These are phyloP conservation scores for Aegilops sharonensis DNA, from an alignment of 176 grass and related monocot genomes.

Conservation along the genomic window DNA sequence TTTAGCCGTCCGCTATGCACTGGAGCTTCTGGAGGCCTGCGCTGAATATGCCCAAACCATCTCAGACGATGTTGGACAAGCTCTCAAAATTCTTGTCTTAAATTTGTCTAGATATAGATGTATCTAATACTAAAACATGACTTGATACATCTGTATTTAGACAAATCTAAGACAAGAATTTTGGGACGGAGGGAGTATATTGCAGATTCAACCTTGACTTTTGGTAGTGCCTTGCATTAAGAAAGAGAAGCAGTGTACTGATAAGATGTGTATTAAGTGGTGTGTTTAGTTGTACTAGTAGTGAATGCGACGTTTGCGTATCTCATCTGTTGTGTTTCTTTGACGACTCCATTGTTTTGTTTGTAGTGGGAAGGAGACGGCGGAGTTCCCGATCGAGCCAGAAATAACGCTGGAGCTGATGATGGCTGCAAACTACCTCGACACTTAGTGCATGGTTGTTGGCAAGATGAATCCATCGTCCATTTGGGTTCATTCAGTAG, in stretches of 20 bases:
- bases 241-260: background rate
- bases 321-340: background rate
- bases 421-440: slow-evolving; percentile 97
- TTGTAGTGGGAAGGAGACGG: slow-evolving; percentile 75
- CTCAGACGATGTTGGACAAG: too few relatives aligned
- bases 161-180: too few relatives aligned
- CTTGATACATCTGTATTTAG: too few relatives aligned
- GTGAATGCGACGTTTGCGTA: background rate
- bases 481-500: background rate
- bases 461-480: background rate
- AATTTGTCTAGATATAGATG: too few relatives aligned
- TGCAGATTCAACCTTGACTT: background rate
- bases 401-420: slow-evolving; percentile 91
- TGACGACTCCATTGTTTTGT: background rate
- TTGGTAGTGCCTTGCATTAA: background rate
- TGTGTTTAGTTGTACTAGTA: background rate
- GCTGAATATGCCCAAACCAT: too few relatives aligned
- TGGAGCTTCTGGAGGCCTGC: too few relatives aligned
- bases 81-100: too few relatives aligned
- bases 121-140: too few relatives aligned
- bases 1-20: too few relatives aligned
- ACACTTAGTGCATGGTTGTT: slow-evolving; percentile 28
- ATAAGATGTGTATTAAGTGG: background rate
- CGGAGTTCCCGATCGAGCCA: slow-evolving; percentile 77
- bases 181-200: background rate